These are phyloP conservation scores for Oryza meridionalis DNA, from an alignment of 176 grass and related monocot species.

Conservation along the genomic window DNA sequence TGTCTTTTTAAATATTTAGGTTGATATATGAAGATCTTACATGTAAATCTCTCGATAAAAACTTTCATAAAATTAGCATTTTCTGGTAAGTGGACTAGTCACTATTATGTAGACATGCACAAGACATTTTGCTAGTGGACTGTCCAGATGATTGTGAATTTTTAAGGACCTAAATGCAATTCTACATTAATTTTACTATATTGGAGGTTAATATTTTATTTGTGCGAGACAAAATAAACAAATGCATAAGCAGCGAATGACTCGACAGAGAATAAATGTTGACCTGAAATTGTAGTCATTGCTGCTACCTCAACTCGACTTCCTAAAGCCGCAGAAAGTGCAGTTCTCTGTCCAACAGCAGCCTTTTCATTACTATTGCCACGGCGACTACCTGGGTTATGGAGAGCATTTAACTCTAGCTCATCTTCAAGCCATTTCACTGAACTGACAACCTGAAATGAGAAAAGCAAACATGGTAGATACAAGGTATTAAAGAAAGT, in stretches of 20 bases:
- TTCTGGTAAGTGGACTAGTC: not conserved
- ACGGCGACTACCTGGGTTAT: conserved; percentile 84
- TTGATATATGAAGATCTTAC: not conserved
- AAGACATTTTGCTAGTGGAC: not conserved
- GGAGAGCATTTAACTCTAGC: conserved; percentile 93
- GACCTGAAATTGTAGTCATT: conserved; percentile 99
- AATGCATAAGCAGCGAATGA: conserved; percentile 10
- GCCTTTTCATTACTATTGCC: conserved; percentile 91
- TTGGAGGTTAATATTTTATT: conserved; percentile 5
- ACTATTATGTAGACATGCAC: conserved; percentile 4
- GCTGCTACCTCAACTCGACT: conserved; percentile 90
- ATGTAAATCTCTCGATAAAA: not conserved
- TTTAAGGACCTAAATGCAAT: conserved; percentile 21
- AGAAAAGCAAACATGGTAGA: conserved; percentile 29
- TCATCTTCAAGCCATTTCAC: conserved; percentile 99
- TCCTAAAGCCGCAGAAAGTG: conserved; percentile 96
- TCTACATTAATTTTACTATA: conserved; percentile 34
- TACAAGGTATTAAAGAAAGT: conserved; percentile 10
- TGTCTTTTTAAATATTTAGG: not conserved
- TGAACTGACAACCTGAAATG: conserved; percentile 94
- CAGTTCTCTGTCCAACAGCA: conserved; percentile 80
- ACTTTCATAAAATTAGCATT: not conserved
- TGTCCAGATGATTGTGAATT: conserved; percentile 16
- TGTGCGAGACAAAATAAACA: conserved; percentile 26
- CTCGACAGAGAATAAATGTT: conserved; percentile 36